A percentile compares a stretch with the other conserved stretches of the same genome.
Conservation (phyloP, 257 asterid species). For the Thymus mandschuricus region DNA sequence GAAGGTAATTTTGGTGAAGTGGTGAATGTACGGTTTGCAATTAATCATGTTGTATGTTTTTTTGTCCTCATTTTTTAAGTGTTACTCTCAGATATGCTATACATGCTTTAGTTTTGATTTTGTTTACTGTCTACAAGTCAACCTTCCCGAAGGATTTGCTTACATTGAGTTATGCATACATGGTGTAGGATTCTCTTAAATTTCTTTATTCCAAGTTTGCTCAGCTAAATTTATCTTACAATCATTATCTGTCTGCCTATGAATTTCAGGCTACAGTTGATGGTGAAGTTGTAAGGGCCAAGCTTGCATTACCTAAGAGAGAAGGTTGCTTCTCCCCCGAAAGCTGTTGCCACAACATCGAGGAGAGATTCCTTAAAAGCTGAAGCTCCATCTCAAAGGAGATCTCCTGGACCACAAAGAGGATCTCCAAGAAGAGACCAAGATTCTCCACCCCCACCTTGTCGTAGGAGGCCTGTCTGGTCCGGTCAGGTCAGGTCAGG, state of each 20-base stretch:
- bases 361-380: slow-evolving; percentile 69
- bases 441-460: slow-evolving; percentile 71
- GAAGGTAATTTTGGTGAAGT: slow-evolving; percentile 96
- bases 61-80: not conserved
- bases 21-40: slow-evolving; percentile 76
- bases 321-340: slow-evolving; percentile 72
- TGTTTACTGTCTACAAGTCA: slow-evolving; percentile 57
- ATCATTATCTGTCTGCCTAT: slow-evolving; percentile 20
- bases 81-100: not conserved
- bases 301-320: slow-evolving; percentile 92
- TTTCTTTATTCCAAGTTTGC: not conserved
- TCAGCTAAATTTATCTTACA: not conserved
- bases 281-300: slow-evolving; percentile 89
- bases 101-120: not conserved
- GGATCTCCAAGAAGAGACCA: slow-evolving; percentile 77
- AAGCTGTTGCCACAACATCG: slow-evolving; percentile 59
- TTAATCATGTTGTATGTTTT: slow-evolving; percentile 74
- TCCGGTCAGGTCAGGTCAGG: slow-evolving; percentile 67
- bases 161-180: slow-evolving; percentile 87
- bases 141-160: slow-evolving; percentile 93
- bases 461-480: slow-evolving; percentile 88
- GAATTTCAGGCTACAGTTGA: slow-evolving; percentile 84
- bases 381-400: slow-evolving; percentile 81
- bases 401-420: slow-evolving; percentile 82
- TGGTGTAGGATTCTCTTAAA: slow-evolving; percentile 64